Evolutionary conservation across 2,329 filamentous ascomycete species (phyloP).

Genomic region (Scedosporium minutisporum): DNA sequence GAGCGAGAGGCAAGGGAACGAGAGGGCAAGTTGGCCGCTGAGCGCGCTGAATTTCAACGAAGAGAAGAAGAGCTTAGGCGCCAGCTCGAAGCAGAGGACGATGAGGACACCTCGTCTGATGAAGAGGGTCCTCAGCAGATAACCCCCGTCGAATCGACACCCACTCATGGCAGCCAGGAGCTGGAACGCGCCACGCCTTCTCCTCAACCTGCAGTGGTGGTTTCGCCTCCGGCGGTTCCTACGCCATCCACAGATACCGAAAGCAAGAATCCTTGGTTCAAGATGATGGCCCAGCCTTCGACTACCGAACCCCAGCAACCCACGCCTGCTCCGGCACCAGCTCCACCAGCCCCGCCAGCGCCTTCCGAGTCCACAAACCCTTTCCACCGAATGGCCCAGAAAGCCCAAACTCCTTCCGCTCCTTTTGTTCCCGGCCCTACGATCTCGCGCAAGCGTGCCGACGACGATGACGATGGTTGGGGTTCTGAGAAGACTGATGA

Average conservation of each 20-base stretch:
- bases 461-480: constrained; percentile 70
- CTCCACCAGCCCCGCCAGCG: constrained; percentile 24
- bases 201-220: constrained; percentile 30
- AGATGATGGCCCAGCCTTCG: constrained; percentile 66
- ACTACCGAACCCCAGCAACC: constrained; percentile 36
- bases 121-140: constrained; percentile 70
- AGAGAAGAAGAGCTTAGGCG: constrained; percentile 81
- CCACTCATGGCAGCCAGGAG: constrained; percentile 46
- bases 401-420: constrained; percentile 39
- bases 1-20: constrained; percentile 5
- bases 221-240: constrained; percentile 40
- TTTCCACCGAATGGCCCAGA: constrained; percentile 77
- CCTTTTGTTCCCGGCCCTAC: constrained; percentile 6
- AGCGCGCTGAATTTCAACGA: constrained; percentile 87
- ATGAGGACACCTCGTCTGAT: constrained; percentile 69
- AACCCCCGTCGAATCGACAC: constrained; percentile 50
- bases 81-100: constrained; percentile 68
- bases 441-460: constrained; percentile 41
- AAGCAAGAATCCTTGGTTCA: constrained; percentile 92
- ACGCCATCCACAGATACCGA: constrained; percentile 54
- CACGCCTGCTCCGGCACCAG: constrained; percentile 25
- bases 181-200: constrained; percentile 39
- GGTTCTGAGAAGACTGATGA: constrained; percentile 59
- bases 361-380: constrained; percentile 76
- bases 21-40: constrained; percentile 71